A percentile compares a stretch with the other conserved stretches of the same genome.
Evolutionary conservation across 2,329 filamentous ascomycete genomes (phyloP).

Genomic region (Botryotinia narcissicola): DNA sequence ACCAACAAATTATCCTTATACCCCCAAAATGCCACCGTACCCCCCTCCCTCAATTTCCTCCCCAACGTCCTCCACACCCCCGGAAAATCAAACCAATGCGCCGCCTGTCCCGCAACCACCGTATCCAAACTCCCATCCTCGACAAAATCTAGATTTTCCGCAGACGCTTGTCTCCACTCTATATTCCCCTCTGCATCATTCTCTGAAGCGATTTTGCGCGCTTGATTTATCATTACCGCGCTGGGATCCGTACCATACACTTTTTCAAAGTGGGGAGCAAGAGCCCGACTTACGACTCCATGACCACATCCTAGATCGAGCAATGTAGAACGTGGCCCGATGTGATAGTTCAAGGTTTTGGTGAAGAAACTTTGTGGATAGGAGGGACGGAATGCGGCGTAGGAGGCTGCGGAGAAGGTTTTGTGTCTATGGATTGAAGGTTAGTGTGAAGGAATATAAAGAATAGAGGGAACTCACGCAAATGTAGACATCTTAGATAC

Average conservation of each 20-base stretch:
- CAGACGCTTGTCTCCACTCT: conserved; percentile 48
- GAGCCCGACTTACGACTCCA: conserved; percentile 53
- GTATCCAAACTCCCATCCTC: conserved; percentile 51
- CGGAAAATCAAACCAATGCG: conserved; percentile 64
- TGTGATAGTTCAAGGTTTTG: conserved; percentile 54
- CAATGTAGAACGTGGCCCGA: conserved; percentile 39
- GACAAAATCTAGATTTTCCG: conserved; percentile 55
- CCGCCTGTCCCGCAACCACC: conserved; percentile 53
- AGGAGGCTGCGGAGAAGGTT: conserved; percentile 55
- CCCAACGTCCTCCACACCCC: conserved; percentile 55
- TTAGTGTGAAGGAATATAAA: conserved; percentile 19
- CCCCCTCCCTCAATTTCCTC: conserved; percentile 52
- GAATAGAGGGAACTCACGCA: conserved; percentile 41
- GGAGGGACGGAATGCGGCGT: conserved; percentile 58
- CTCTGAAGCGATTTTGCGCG: conserved; percentile 29
- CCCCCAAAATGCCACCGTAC: conserved; percentile 63
- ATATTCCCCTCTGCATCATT: conserved; percentile 43
- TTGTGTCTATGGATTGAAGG: conserved; percentile 46
- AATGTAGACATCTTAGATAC: conserved; percentile 48
- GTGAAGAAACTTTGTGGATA: conserved; percentile 58
- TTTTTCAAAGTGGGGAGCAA: conserved; percentile 52
- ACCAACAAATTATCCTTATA: conserved; percentile 64
- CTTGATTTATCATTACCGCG: conserved; percentile 54
- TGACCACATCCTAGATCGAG: conserved; percentile 65
- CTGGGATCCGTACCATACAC: conserved; percentile 58